Conservation (phyloP, 495 filamentous ascomycete genomes). For the Penicillium steckii region DNA sequence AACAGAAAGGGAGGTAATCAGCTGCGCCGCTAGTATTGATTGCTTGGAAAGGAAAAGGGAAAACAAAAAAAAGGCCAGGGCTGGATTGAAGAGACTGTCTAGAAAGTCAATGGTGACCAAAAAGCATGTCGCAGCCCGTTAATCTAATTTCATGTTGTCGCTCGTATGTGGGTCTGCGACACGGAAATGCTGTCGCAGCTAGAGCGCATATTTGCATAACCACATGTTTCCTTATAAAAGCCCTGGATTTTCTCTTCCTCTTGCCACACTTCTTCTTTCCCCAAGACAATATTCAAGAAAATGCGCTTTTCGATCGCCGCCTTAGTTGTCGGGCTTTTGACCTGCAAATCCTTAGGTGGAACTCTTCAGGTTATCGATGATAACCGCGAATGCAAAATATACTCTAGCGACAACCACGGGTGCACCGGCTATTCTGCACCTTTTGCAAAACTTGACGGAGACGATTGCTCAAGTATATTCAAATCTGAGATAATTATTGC, state of each 20-base stretch:
- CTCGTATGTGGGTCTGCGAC: background rate
- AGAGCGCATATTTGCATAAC: background rate
- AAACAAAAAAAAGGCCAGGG: too few species aligned
- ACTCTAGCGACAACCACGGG: background rate
- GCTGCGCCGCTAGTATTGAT: too few species aligned
- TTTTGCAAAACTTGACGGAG: background rate
- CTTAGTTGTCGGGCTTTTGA: background rate
- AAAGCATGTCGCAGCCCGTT: background rate
- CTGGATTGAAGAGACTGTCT: too few species aligned
- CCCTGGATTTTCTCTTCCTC: too few species aligned
- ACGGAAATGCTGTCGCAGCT: slow-evolving; percentile 2
- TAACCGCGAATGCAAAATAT: slow-evolving; percentile 1
- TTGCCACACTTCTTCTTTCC: too few species aligned
- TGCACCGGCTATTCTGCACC: slow-evolving; percentile 6
- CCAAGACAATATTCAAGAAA: background rate
- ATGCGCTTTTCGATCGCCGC: background rate
- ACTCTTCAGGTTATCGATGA: slow-evolving; percentile 6
- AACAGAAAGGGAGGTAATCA: too few species aligned
- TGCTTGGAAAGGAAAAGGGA: too few species aligned
- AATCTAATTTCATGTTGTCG: background rate
- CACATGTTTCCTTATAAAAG: too few species aligned
- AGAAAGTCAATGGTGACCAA: background rate
- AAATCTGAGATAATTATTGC: background rate
- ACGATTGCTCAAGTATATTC: slow-evolving; percentile 1
- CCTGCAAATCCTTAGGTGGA: background rate